Conservation (phyloP, 2,329 filamentous ascomycete genomes). For the Penicillium oxalicum region DNA sequence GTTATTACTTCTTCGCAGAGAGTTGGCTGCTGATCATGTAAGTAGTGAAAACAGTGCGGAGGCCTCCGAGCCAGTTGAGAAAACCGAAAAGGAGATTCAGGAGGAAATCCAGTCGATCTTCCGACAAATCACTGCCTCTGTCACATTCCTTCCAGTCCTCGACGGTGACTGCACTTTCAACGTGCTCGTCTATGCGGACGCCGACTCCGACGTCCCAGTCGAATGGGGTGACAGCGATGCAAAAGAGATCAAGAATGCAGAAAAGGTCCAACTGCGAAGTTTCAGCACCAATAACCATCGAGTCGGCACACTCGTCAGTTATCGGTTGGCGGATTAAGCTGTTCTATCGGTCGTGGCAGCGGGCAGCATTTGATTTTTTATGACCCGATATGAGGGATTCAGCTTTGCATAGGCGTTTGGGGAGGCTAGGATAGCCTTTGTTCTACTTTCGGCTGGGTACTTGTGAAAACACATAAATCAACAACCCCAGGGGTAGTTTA, state of each 20-base stretch:
- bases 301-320: conserved; percentile 93
- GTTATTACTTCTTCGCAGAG: too few relatives aligned
- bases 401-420: conserved; percentile 20
- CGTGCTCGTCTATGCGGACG: conserved; percentile 94
- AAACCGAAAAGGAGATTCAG: conserved; percentile 91
- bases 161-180: conserved; percentile 97
- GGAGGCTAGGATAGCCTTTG: conserved; percentile 7
- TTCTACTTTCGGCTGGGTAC: neutral
- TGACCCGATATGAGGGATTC: conserved; percentile 19
- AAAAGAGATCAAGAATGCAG: conserved; percentile 89
- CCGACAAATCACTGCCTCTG: conserved; percentile 93
- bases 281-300: conserved; percentile 94
- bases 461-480: too few relatives aligned
- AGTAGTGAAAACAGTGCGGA: conserved; percentile 25
- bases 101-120: conserved; percentile 94
- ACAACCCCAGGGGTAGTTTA: too few relatives aligned
- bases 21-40: too few relatives aligned
- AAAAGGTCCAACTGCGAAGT: conserved; percentile 89
- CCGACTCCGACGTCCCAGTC: conserved; percentile 90
- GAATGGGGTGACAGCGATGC: conserved; percentile 99
- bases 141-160: conserved; percentile 92
- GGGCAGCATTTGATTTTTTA: conserved; percentile 4
- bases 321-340: conserved; percentile 51
- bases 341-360: neutral
- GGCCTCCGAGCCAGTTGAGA: conserved; percentile 50